Evolutionary conservation across 2,329 filamentous ascomycete genomes (phyloP).

Genomic region (Neobulgaria alba): DNA sequence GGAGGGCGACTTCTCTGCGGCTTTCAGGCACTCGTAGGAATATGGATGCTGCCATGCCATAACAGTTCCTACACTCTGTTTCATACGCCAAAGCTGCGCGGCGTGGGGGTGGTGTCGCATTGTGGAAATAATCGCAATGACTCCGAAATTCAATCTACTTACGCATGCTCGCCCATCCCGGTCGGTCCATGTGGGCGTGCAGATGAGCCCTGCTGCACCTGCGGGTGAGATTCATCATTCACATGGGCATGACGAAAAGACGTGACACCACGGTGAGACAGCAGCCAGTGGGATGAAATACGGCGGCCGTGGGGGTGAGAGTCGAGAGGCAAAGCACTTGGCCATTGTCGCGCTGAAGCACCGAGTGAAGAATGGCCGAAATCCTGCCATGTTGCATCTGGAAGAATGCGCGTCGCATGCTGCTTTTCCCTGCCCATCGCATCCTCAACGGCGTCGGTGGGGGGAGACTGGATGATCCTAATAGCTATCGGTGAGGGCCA

Average conservation of each 20-base stretch:
- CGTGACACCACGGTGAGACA: slow-evolving; percentile 17
- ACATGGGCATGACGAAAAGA: slow-evolving; percentile 17
- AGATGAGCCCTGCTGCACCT: slow-evolving; percentile 11
- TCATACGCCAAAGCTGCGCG: background rate
- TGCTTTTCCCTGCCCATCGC: background rate
- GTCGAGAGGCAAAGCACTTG: too few relatives aligned
- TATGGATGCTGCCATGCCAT: too few relatives aligned
- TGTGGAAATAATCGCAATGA: slow-evolving; percentile 2
- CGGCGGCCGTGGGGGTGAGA: slow-evolving; percentile 14
- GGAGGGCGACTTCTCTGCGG: too few relatives aligned
- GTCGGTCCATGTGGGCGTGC: slow-evolving; percentile 12
- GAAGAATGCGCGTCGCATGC: background rate
- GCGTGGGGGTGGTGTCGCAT: slow-evolving; percentile 8
- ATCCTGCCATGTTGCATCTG: slow-evolving; percentile 2
- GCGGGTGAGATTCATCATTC: slow-evolving; percentile 13
- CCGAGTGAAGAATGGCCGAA: slow-evolving; percentile 14
- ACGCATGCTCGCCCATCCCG: background rate
- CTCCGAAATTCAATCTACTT: background rate
- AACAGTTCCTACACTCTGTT: too few relatives aligned
- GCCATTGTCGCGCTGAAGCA: slow-evolving; percentile 9
- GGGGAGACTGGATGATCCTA: background rate
- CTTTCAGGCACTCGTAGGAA: too few relatives aligned
- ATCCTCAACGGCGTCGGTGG: background rate
- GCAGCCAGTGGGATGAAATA: slow-evolving; percentile 4
- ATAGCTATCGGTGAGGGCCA: background rate